Evolutionary conservation across 371 early-diverging fungal species (phyloP).

Genomic region (Rhizomucor miehei): DNA sequence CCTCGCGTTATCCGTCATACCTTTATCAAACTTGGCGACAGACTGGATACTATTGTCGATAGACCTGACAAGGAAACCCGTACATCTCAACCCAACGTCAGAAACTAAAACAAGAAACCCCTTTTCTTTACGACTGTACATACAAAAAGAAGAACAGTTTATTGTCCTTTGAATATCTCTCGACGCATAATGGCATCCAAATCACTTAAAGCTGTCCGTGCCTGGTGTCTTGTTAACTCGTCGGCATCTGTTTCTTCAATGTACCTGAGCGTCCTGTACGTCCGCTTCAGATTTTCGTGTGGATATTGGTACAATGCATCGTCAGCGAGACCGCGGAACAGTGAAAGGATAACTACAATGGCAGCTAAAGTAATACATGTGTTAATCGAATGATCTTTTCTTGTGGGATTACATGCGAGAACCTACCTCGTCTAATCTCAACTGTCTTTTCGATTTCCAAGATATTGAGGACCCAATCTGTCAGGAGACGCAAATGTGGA

Average conservation of each 20-base stretch:
- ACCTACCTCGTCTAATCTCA: constrained; percentile 64
- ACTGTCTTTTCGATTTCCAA: constrained; percentile 60
- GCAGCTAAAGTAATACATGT: constrained; percentile 43
- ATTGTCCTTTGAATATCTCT: constrained; percentile 31
- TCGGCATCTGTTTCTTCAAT: constrained; percentile 67
- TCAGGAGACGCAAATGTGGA: constrained; percentile 59
- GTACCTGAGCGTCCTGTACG: constrained; percentile 58
- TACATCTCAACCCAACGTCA: background rate
- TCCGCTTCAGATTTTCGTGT: constrained; percentile 49
- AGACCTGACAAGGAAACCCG: constrained; percentile 50
- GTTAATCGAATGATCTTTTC: no score
- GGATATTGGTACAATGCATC: constrained; percentile 59
- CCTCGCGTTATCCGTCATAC: constrained; percentile 78
- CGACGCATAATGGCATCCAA: constrained; percentile 56
- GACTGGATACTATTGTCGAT: constrained; percentile 54
- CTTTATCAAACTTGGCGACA: constrained; percentile 71
- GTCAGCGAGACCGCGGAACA: constrained; percentile 67
- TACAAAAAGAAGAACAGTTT: constrained; percentile 1
- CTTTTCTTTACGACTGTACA: background rate
- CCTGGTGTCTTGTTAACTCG: constrained; percentile 64
- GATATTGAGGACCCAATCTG: constrained; percentile 65
- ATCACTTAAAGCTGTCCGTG: constrained; percentile 62
- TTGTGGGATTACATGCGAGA: background rate
- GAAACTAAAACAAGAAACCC: background rate
- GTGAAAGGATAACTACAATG: constrained; percentile 59